Base-by-base conservation (phyloP, 1,284 basidiomycete species). In the Pholiota adiposa region DNA sequence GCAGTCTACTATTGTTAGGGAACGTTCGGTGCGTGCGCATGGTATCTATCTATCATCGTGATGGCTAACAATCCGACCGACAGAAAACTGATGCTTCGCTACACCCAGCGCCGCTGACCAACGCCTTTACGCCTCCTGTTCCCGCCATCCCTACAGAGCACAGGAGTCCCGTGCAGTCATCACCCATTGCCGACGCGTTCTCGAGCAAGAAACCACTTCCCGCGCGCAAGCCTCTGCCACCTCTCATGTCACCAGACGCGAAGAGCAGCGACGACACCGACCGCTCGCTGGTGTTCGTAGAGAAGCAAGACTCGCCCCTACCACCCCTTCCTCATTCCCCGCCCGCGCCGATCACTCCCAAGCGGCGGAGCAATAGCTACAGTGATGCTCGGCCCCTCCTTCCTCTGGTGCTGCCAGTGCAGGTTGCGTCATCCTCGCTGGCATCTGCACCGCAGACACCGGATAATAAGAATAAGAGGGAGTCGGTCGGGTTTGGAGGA, bases 331-430 rank as follows among this genome's bases (percentile, higher is more conserved):
- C 76, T 27, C 67, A 73, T 23, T 65, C 73, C 31, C 69, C 80
- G 9, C 64, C 62, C 51, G 61, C 56, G 63, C 72, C 68, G 6
- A 75, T 74, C 33, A 67, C 70, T 46, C 76, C 72, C 62, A 89
- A 87, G 66, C 83, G 89, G 66, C 78, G 91, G 63, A 92, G 90
- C 70, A 86, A 89, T 84, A 91, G 89, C 65, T 84, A 90, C 43
- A 82, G 87, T 54, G 38, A 52, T 49, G 68, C 73, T 7, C 67
- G 78, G 25, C 71, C 79, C 5, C 65, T 54, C 31, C 19, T 54
- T 6, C 52, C 74, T 16, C 72, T 70, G 25, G 75, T 79, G 27
- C 73, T 75, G 3, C 73, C 77, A 51, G 70, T 70, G 38, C 66
- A 70, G 21, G 9, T 43, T 16, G 44, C 44, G 31, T 34, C 54